Evolutionary conservation across 2,329 filamentous ascomycete genomes (phyloP).

Genomic region (Oidium heveae): DNA sequence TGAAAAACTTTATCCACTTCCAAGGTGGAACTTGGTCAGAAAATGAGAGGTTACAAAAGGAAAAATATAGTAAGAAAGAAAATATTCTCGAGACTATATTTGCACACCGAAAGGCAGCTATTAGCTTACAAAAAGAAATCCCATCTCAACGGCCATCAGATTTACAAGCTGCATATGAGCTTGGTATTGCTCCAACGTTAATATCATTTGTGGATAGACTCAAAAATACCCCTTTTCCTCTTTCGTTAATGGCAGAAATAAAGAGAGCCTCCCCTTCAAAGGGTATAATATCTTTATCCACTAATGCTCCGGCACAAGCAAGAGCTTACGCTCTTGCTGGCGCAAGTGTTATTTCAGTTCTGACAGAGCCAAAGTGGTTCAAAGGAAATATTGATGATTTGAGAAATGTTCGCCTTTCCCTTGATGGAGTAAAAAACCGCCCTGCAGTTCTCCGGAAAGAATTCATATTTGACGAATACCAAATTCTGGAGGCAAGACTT

Average conservation of each 20-base stretch:
- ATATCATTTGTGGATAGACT: conserved; percentile 59
- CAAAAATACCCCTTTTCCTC: conserved; percentile 56
- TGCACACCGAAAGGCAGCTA: conserved; percentile 46
- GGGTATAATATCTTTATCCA: conserved; percentile 69
- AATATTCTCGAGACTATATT: conserved; percentile 90
- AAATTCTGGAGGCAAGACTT: conserved; percentile 80
- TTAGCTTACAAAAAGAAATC: conserved; percentile 58
- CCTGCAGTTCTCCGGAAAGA: conserved; percentile 87
- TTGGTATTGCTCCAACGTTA: conserved; percentile 63
- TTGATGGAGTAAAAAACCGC: conserved; percentile 78
- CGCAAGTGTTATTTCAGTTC: conserved; percentile 91
- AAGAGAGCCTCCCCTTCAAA: conserved; percentile 94
- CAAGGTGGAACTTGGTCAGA: conserved; percentile 80
- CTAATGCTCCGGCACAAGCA: conserved; percentile 74
- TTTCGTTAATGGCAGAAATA: conserved; percentile 93
- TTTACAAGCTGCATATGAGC: conserved; percentile 62
- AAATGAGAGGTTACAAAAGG: conserved; percentile 33
- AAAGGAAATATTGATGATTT: conserved; percentile 93
- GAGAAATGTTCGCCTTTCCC: conserved; percentile 58
- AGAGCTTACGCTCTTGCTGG: conserved; percentile 79
- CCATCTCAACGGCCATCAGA: conserved; percentile 66
- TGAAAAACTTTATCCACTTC: conserved; percentile 75
- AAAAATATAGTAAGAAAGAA: conserved; percentile 31
- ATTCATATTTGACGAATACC: conserved; percentile 94
- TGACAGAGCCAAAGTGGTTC: conserved; percentile 98